A percentile compares a stretch with the other conserved stretches of the same genome.
These are phyloP conservation scores for Hymenoscyphus infarciens DNA, from an alignment of 2,329 filamentous ascomycete genomes.

Conservation along the genomic window DNA sequence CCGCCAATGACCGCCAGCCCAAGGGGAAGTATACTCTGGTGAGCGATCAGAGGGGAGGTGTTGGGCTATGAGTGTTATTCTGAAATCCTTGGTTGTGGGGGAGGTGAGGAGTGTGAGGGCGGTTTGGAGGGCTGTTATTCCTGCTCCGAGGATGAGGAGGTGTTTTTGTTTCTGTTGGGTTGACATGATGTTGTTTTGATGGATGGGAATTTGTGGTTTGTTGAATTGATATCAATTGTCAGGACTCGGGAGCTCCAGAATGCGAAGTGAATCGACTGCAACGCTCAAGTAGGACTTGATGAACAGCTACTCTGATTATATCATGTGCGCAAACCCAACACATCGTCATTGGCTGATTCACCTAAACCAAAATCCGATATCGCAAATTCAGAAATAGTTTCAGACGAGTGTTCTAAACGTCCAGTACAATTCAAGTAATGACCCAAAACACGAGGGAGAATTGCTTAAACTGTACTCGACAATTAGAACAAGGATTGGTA, in stretches of 20 bases:
- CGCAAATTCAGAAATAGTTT: neutral
- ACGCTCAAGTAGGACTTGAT: too few relatives aligned
- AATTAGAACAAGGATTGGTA: neutral
- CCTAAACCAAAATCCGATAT: neutral
- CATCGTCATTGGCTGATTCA: neutral
- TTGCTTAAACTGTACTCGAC: neutral
- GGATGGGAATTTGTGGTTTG: neutral
- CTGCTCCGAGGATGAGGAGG: constrained; percentile 37
- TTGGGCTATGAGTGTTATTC: constrained; percentile 42
- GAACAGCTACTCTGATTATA: neutral
- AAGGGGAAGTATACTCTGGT: constrained; percentile 27
- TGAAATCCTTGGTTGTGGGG: constrained; percentile 36
- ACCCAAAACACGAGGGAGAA: neutral
- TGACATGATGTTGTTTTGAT: neutral
- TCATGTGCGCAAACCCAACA: neutral
- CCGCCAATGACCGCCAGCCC: constrained; percentile 48
- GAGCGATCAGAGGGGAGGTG: constrained; percentile 38
- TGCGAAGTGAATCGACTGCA: too few relatives aligned
- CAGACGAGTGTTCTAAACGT: too few relatives aligned
- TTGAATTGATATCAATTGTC: neutral
- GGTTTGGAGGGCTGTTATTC: constrained; percentile 45
- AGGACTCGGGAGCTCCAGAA: too few relatives aligned
- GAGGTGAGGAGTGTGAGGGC: constrained; percentile 42
- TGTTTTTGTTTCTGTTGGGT: constrained; percentile 14
- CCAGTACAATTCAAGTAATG: neutral